These are phyloP conservation scores for Salix dunnii DNA, from an alignment of 345 rosid genomes.

Conservation along the genomic window DNA sequence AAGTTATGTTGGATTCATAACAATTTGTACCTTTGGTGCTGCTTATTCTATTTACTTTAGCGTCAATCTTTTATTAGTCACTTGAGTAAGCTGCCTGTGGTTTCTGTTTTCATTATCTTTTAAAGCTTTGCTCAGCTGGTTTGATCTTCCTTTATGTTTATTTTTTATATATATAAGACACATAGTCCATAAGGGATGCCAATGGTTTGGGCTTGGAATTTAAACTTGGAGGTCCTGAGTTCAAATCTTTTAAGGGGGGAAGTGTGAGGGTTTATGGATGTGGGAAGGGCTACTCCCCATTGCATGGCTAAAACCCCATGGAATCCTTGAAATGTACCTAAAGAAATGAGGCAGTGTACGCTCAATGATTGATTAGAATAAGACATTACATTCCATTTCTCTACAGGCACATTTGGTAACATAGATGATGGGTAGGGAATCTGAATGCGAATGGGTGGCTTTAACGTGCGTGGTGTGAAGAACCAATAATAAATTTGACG, in stretches of 20 bases:
- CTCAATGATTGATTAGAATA: neutral
- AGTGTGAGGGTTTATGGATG: neutral
- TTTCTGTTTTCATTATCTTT: neutral
- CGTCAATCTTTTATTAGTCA: neutral
- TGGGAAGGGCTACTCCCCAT: neutral
- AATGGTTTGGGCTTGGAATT: neutral
- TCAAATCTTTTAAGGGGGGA: neutral
- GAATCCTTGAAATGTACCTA: neutral
- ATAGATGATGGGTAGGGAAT: neutral
- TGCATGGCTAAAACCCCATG: neutral
- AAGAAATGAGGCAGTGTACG: neutral
- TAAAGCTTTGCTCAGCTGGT: neutral
- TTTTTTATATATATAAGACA: neutral
- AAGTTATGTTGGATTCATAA: slow-evolving; percentile 35
- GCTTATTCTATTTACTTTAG: slow-evolving; percentile 1
- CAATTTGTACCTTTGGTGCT: neutral
- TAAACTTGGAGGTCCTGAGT: neutral
- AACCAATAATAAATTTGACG: neutral
- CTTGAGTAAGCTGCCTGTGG: neutral
- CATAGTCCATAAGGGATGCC: neutral
- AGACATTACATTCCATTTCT: neutral
- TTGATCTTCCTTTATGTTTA: neutral
- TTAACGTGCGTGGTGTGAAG: neutral
- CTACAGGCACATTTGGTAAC: neutral
- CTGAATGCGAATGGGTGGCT: neutral